Evolutionary conservation across 345 rosid genomes (phyloP), one percentile per base, ranked within the genome.

Genomic region (Lumnitzera racemosa): DNA sequence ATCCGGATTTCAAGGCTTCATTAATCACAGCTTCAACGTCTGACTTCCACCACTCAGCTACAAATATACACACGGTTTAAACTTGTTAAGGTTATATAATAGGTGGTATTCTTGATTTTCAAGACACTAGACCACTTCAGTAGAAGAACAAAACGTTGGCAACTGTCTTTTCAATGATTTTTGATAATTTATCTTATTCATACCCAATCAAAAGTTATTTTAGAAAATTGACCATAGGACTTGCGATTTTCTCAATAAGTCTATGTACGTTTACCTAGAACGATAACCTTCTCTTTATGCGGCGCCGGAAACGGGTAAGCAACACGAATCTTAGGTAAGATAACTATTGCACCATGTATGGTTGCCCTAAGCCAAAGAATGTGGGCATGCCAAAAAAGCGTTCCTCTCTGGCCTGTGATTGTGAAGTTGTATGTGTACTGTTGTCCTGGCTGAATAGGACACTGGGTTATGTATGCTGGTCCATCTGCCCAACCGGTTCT

Each of bases 31-130:
- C 76, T 77, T 92, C 96, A 46, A 81, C 84, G 49, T 92, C 96
- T 1, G 96, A 89, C 73, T 87, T 89, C 98, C 98, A 92, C 98
- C 98, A 92, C 60, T 92, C 98, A 73, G 84, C 96, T 84, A 43
- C 49, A 58, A 0, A 23, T 58, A 59, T 49, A 61, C 16, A 61
- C 16, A 47, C 11, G 10, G 0, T 15, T 12, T 31, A 10, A 46
- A 53, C 8, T 13, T 24, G 56, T 50, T 15, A 17, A 36, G 64
- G 27, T 58, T 62, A n/a, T 4, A 20, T 4, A 14, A 63, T 47
- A 2, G 24, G 14, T 46, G 3, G 47, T 13, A 13, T 20, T 36
- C 9, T 36, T 9, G 1, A 9, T 7, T 36, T 36, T 36, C 43
- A 36, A 36, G 9, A 36, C 10, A 1, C 43, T 36, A 36, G 10